These are phyloP conservation scores for Hymenoscyphus scutula DNA, from an alignment of 2,329 filamentous ascomycete genomes.

Conservation along the genomic window DNA sequence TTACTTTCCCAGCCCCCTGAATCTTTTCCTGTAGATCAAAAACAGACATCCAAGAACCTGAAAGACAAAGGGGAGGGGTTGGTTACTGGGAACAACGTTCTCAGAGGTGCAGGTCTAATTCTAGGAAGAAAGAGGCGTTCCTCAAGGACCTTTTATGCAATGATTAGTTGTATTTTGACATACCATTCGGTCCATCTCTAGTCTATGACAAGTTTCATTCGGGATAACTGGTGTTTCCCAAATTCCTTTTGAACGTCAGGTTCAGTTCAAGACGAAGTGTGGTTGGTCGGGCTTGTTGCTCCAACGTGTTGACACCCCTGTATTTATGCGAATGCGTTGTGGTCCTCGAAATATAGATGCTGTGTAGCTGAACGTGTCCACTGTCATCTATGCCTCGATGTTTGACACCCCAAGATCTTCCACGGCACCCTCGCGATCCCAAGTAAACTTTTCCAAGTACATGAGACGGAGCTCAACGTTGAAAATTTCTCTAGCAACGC, in stretches of 20 bases:
- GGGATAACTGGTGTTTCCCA: neutral
- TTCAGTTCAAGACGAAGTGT: neutral
- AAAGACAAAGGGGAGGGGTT: too few species aligned
- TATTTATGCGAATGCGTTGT: neutral
- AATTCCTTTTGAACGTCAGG: neutral
- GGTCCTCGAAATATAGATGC: neutral
- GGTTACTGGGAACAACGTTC: too few species aligned
- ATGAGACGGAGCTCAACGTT: slow-evolving; percentile 58
- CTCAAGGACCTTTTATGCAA: neutral
- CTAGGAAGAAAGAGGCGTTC: too few species aligned
- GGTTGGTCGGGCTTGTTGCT: neutral
- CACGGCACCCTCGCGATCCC: slow-evolving; percentile 68
- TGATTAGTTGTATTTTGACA: neutral
- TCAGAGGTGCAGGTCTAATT: too few species aligned
- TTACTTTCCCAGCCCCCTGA: too few species aligned
- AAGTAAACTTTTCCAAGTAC: slow-evolving; percentile 67
- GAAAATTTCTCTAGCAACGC: too few species aligned
- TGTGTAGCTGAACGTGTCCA: neutral
- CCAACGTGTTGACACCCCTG: neutral
- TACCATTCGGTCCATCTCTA: neutral
- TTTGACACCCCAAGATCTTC: slow-evolving; percentile 58
- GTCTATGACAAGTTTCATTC: neutral
- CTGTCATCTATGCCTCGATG: neutral
- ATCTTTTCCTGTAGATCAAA: too few species aligned
- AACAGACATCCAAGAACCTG: too few species aligned